Percentiles rank a stretch among this genome's conserved stretches.
These are phyloP conservation scores for Dacryopinax primogenitus DNA, from an alignment of 768 basidiomycete genomes.

Conservation along the genomic window DNA sequence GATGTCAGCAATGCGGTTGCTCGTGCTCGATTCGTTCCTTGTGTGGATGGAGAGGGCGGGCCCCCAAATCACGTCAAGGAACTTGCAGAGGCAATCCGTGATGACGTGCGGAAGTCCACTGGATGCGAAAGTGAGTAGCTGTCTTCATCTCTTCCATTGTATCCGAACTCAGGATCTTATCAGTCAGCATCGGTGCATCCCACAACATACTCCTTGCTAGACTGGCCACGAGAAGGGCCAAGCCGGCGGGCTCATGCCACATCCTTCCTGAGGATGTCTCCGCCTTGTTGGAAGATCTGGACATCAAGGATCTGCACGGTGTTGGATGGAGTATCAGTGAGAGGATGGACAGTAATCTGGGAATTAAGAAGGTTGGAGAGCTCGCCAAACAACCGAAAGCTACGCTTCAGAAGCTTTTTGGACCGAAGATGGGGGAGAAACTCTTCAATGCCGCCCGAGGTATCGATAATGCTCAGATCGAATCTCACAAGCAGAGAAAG, in stretches of 20 bases:
- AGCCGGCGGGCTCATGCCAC: constrained; percentile 79
- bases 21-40: constrained; percentile 26
- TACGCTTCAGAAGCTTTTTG: constrained; percentile 56
- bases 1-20: constrained; percentile 59
- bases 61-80: constrained; percentile 51
- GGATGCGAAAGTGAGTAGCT: constrained; percentile 59
- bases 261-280: constrained; percentile 43
- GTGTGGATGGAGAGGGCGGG: constrained; percentile 15
- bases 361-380: constrained; percentile 55
- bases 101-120: constrained; percentile 62
- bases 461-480: constrained; percentile 64
- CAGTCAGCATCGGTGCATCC: constrained; percentile 85
- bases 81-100: constrained; percentile 69
- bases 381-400: constrained; percentile 49
- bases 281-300: constrained; percentile 49
- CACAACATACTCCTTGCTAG: constrained; percentile 88
- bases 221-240: constrained; percentile 79
- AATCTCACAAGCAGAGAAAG: constrained; percentile 75
- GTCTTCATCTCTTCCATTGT: not conserved
- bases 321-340: constrained; percentile 65
- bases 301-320: constrained; percentile 72
- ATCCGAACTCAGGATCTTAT: not conserved
- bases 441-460: constrained; percentile 76
- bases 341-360: constrained; percentile 72
- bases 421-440: constrained; percentile 69